Evolutionary conservation across 495 filamentous ascomycete genomes (phyloP), one percentile per base, ranked within the genome.

Genomic region (Penicillium malachiteum): DNA sequence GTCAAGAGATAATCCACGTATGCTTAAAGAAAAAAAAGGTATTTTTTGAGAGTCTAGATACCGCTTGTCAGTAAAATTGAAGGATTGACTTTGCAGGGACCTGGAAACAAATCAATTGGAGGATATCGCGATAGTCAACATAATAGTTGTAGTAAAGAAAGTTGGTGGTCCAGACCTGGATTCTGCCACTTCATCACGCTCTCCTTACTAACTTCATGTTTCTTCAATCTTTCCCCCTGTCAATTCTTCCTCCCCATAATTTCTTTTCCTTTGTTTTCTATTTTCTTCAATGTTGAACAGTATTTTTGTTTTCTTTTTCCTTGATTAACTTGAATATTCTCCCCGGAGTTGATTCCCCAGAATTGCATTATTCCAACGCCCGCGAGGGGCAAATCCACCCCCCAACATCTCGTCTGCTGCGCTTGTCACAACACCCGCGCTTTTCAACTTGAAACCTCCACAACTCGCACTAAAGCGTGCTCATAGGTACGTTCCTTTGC

Each of bases 371-470:
- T 44, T 30, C 38, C 52, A 58, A 33, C 52, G 49, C 49, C 57
- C 63, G 63, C 63, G 65, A 66, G 63, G 65, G 65, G 63, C 63
- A 68, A 50, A 47, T 41, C 41, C 50, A 38, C 48, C 52, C 50
- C 32, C 42, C 39, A 43, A 26, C 38, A 17, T 33, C 52, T 64
- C 57, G 55, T 47, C 54, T 55, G 57, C 54, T 55, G 54, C 60
- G 61, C 59, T 64, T 63, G 53, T 58, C 51, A 54, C 52, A 62
- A 63, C 62, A 63, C 51, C 59, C 60, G 62, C 65, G 65, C 52
- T 48, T 58, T 38, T 62, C 44, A 64, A 63, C 50, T 54, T 70
- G 67, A 70, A 70, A 70, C 60, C 33, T 31, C 37, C 51, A 16
- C 48, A 16, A 40, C 30, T 12, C 33, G 2, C 37, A 21, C 47